Conservation (phyloP, 2,329 filamentous ascomycete genomes). For the Cladophialophora yegresii region DNA sequence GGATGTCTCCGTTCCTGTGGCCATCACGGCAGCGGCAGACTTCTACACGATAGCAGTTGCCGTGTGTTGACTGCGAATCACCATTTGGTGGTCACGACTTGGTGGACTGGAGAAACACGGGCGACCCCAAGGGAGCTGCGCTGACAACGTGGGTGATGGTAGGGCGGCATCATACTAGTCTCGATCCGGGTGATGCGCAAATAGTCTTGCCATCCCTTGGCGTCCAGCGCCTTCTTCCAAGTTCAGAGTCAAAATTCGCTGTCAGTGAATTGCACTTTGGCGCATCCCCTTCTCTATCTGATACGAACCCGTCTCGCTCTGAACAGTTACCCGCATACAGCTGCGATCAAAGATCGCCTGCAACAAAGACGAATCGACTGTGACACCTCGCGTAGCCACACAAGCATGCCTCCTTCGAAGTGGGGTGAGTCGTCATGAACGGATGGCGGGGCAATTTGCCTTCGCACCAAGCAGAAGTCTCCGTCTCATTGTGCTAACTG, state of each 20-base stretch:
- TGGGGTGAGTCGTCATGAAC: slow-evolving; percentile 48
- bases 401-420: slow-evolving; percentile 52
- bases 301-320: not conserved
- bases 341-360: not conserved
- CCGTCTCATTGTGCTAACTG: not conserved
- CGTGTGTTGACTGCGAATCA: no score
- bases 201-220: not conserved
- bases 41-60: no score
- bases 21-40: no score
- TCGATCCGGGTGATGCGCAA: not conserved
- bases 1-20: no score
- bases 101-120: no score
- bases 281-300: not conserved
- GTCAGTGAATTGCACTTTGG: not conserved
- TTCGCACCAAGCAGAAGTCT: not conserved
- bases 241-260: slow-evolving; percentile 1
- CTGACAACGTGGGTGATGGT: no score
- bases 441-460: not conserved
- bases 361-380: not conserved
- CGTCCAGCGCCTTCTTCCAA: not conserved
- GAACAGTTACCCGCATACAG: not conserved
- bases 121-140: no score
- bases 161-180: no score
- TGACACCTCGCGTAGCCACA: slow-evolving; percentile 16
- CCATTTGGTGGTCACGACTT: no score